These are phyloP conservation scores for Suhomyces xylopsoci DNA, from an alignment of 805 yeast species.

Conservation along the genomic window DNA sequence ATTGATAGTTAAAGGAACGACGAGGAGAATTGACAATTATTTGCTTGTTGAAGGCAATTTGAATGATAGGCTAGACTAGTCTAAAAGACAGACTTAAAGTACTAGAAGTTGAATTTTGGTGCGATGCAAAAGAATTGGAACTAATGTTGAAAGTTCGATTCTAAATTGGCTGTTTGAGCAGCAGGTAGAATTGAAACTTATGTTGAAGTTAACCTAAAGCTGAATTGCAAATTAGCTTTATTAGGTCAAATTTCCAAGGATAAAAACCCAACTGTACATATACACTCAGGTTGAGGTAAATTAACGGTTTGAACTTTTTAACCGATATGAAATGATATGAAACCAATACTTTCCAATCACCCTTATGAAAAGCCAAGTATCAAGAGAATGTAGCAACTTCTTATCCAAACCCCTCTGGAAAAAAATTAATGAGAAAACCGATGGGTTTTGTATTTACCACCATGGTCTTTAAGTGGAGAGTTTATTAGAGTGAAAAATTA, in stretches of 20 bases:
- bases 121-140: not conserved
- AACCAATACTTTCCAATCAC: not conserved
- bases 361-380: not conserved
- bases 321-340: not conserved
- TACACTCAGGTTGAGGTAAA: not conserved
- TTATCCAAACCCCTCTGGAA: slow-evolving; percentile 1
- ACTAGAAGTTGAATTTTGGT: not conserved
- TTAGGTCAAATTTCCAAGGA: not conserved
- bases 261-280: not conserved
- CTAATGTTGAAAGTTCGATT: not conserved
- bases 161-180: not conserved
- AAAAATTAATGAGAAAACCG: slow-evolving; percentile 7
- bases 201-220: not conserved
- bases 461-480: not conserved
- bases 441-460: slow-evolving; percentile 7
- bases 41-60: not conserved
- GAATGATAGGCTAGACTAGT: not conserved
- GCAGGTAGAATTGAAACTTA: not conserved
- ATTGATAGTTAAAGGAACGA: slow-evolving; percentile 3
- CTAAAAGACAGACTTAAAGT: not conserved
- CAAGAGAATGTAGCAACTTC: not conserved
- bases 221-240: not conserved
- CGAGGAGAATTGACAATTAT: slow-evolving; percentile 4
- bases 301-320: not conserved
- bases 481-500: slow-evolving; percentile 1